A percentile compares a stretch with the other conserved stretches of the same genome.
Conservation (phyloP, 2,329 filamentous ascomycete genomes). For the Clonostachys rosea region DNA sequence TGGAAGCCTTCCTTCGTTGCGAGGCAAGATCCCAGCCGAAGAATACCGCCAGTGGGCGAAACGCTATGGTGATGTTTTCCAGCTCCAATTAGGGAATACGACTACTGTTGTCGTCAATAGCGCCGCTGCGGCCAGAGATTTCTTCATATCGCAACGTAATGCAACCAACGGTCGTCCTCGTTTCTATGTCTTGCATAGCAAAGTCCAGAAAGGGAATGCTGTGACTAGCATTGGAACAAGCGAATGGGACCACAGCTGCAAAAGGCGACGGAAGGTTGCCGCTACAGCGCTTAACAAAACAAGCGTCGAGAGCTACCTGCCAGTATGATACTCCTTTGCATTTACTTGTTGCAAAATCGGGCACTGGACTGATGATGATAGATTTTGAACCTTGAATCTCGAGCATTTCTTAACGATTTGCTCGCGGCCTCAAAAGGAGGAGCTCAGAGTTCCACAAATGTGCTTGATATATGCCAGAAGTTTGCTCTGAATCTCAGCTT, state of each 20-base stretch:
- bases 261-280: slow-evolving; percentile 59
- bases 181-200: slow-evolving; percentile 57
- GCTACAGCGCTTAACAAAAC: slow-evolving; percentile 63
- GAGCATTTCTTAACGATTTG: slow-evolving; percentile 54
- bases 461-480: slow-evolving; percentile 58
- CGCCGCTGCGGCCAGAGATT: slow-evolving; percentile 57
- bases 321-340: slow-evolving; percentile 13
- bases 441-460: slow-evolving; percentile 46
- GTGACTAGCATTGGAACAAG: slow-evolving; percentile 54
- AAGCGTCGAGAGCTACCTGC: slow-evolving; percentile 63
- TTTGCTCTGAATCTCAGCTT: slow-evolving; percentile 61
- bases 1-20: slow-evolving; percentile 3
- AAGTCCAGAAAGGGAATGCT: slow-evolving; percentile 34
- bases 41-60: slow-evolving; percentile 19
- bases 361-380: neutral
- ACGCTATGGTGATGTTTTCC: slow-evolving; percentile 21
- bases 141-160: slow-evolving; percentile 65
- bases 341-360: neutral
- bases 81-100: slow-evolving; percentile 32
- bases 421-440: slow-evolving; percentile 52
- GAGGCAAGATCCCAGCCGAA: slow-evolving; percentile 7
- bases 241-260: slow-evolving; percentile 67
- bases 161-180: slow-evolving; percentile 61
- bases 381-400: slow-evolving; percentile 60
- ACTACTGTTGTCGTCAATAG: slow-evolving; percentile 63